These are phyloP conservation scores for Dentipellis fragilis DNA, from an alignment of 768 basidiomycete genomes.

Conservation along the genomic window DNA sequence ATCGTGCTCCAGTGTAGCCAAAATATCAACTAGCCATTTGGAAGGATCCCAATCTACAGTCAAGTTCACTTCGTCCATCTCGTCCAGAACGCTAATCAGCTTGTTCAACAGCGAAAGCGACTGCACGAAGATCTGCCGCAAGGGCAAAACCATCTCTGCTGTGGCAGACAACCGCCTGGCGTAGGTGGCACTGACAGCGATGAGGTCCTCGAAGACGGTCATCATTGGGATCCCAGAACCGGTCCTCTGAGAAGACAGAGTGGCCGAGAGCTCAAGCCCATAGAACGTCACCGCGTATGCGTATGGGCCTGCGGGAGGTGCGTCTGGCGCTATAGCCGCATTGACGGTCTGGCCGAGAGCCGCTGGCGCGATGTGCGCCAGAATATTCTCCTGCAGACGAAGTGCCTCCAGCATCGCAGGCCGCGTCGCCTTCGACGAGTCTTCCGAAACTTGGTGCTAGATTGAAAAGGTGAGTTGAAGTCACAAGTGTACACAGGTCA, in stretches of 20 bases:
- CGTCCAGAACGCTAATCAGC: conserved; percentile 35
- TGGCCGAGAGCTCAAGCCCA: conserved; percentile 23
- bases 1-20: conserved; percentile 46
- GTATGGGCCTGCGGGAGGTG: conserved; percentile 4
- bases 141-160: conserved; percentile 20
- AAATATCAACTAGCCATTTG: conserved; percentile 49
- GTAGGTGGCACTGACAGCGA: conserved; percentile 36
- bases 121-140: conserved; percentile 44
- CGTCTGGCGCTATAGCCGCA: not conserved
- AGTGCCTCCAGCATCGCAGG: conserved; percentile 7
- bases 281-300: conserved; percentile 35
- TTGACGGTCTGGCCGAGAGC: conserved; percentile 1
- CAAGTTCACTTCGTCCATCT: conserved; percentile 21
- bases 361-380: not conserved
- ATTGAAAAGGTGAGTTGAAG: not conserved
- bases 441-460: not conserved
- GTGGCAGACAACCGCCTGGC: conserved; percentile 18
- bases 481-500: not conserved
- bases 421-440: not conserved
- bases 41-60: conserved; percentile 49
- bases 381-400: not conserved
- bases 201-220: conserved; percentile 46
- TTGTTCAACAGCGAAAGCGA: conserved; percentile 40
- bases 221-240: conserved; percentile 40
- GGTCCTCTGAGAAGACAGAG: not conserved